Base-by-base conservation (phyloP, 1,139 yeast species). In the Taphrina betulina region DNA sequence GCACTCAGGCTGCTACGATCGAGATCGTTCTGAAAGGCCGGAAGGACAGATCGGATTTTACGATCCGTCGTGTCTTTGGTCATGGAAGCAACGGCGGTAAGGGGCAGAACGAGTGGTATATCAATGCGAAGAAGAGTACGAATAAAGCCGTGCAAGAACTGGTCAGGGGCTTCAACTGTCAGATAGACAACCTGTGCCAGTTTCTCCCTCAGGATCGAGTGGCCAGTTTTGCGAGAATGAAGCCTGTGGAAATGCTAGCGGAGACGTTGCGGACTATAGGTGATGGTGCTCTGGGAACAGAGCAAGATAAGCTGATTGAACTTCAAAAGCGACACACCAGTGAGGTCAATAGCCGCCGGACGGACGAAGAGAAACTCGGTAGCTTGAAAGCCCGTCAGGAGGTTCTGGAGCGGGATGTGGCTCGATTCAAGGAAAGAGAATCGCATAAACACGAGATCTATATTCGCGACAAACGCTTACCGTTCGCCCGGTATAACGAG, bases 191-290 rank as follows among this genome's bases (percentile, higher is more conserved):
- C 65, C 74, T 92, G 57, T 92, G 98, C 66, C 97, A 92, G 67
- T 94, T 94, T 66, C 71, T 94, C 53, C 96, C 98, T 0, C 99
- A 94, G 67, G 98, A 92, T 65, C 76, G 95, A 62, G 98, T 92
- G 5, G 92, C 95, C 1, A 90, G 88, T 62, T 94, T 94, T 72
- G 95, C 97, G 0, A 80, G 83, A 3, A 72, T 88, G 60, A 78
- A 86, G 14, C 86, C 95, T 0, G 90, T 85, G 60, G 81, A 82
- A 61, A 71, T 92, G 8, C 73, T 94, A 8, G 66, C 75, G 31
- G 95, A 87, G 65, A 87, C 95, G 0, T 88, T 89, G 66, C 74
- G 95, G 57, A 89, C 96, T 0, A 78, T 89, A 36, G 88, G 87
- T 7, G 74, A 81, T 57, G 80, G 81, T 1, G 75, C 77, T 37